phyloP scores from a whole-genome alignment of 208 protist species.

The Herpetomonas samuelpessoai region DNA sequence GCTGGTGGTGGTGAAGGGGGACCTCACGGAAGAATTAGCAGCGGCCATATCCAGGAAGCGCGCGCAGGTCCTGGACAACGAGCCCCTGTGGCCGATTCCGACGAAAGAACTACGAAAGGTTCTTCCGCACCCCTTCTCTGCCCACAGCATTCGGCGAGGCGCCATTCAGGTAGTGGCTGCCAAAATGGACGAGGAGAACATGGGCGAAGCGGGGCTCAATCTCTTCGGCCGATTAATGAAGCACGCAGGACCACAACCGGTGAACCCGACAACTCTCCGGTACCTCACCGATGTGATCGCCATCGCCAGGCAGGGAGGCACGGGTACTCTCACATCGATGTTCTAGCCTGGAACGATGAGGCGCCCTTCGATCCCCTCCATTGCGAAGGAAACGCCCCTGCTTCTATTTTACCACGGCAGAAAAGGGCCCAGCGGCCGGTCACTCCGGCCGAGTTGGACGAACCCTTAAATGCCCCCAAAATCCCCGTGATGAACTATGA shows the following conservation, averaged over 20 bases:
- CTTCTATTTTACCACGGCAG: constrained; percentile 10
- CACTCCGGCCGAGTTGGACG: neutral
- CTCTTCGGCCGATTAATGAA: constrained; percentile 23
- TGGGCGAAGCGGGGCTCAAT: too few relatives aligned
- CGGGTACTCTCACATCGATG: constrained; percentile 12
- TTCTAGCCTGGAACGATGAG: constrained; percentile 11
- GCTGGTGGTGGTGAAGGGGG: constrained; percentile 8
- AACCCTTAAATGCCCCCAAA: constrained; percentile 4
- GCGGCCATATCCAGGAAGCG: neutral
- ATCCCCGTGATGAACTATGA: neutral
- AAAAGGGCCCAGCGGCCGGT: constrained; percentile 9
- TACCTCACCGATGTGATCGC: too few relatives aligned
- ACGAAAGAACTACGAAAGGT: constrained; percentile 9
- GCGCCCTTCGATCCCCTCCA: too few relatives aligned
- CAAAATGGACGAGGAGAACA: neutral
- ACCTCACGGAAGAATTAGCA: neutral
- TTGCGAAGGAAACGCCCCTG: too few relatives aligned
- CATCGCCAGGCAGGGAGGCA: too few relatives aligned
- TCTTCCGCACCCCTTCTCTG: constrained; percentile 10
- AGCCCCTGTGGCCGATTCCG: constrained; percentile 12
- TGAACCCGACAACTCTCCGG: constrained; percentile 18
- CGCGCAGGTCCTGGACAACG: neutral
- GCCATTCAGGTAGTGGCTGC: constrained; percentile 4
- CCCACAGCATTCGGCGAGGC: constrained; percentile 22
- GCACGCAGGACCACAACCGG: constrained; percentile 11